A percentile compares a stretch with the other conserved stretches of the same genome.
Evolutionary conservation across 2,329 filamentous ascomycete species (phyloP).

Genomic region (Colletotrichum karsti): DNA sequence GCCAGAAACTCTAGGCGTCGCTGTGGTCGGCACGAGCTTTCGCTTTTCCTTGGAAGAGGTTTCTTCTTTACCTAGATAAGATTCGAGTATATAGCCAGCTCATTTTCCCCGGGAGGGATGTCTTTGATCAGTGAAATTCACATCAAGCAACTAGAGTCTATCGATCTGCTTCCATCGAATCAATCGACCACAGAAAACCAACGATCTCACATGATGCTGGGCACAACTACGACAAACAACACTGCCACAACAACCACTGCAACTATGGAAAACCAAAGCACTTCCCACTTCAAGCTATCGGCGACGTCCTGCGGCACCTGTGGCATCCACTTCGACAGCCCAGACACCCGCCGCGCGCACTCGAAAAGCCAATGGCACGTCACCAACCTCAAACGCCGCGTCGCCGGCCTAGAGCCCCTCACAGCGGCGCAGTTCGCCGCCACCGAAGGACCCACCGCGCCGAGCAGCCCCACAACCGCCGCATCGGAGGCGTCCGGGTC

Average conservation of each 20-base stretch:
- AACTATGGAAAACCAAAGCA: background rate
- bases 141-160: background rate
- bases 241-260: background rate
- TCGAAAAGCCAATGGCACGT: constrained; percentile 26
- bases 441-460: background rate
- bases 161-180: background rate
- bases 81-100: background rate
- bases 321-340: constrained; percentile 14
- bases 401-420: constrained; percentile 10
- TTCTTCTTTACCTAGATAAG: background rate
- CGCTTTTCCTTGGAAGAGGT: background rate
- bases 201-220: background rate
- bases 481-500: constrained; percentile 3
- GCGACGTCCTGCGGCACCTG: constrained; percentile 21
- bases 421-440: constrained; percentile 13
- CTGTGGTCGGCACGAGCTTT: too few species aligned
- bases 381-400: constrained; percentile 23
- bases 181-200: background rate
- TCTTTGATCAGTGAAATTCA: accelerated
- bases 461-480: background rate
- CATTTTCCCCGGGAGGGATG: too few species aligned
- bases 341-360: constrained; percentile 16
- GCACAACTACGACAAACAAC: background rate
- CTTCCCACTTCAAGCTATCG: constrained; percentile 25
- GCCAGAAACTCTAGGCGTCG: background rate